Evolutionary conservation across 768 basidiomycete species (phyloP), one percentile per base, ranked within the genome.

Genomic region (Floccularia luteovirens): DNA sequence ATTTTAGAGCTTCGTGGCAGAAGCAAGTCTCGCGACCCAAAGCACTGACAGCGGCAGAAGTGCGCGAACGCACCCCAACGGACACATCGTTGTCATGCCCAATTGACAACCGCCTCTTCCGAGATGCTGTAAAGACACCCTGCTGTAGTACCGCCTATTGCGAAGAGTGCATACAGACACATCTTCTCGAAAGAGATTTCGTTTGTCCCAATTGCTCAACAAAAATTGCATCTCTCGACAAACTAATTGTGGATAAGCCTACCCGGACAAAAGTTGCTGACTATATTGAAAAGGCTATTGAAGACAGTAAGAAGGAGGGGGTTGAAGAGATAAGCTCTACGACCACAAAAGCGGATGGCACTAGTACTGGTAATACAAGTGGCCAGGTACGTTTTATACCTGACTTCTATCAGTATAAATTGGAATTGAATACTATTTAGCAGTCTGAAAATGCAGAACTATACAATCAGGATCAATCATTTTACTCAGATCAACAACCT

Each of bases 141-240:
- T 97, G 94, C 63, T 98, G 94, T 68, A 78, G 76, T 49, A 89
- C 82, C 30, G 54, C 75, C 10, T 99, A 88, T 62, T 97, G 94
- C 71, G 93, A 98, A 63, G 94, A 98, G 60, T 97, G 94, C 64
- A 88, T 99, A 47, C 88, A 93, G 59, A 91, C 88, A 31, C 75
- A 93, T 61, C 70, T 99, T 37, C 75, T 94, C 47, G 94, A 98
- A 59, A 80, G 89, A 61, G 92, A 96, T 66, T 98, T 98, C 60
- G 66, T 84, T 42, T 98, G 94, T 62, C 93, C 90, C 5, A 79
- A 81, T 49, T 98, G 96, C 60, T 73, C 78, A 47, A 82, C 83
- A 61, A 91, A 86, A 64, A 78, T 98, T 44, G 73, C 82, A 2
- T 91, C 87, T 24, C 65, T 98, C 52, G 92, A 96, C 68, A 89